These are phyloP conservation scores for Fusarium sp. DNA, from an alignment of 2,329 filamentous ascomycete genomes.

Conservation along the genomic window DNA sequence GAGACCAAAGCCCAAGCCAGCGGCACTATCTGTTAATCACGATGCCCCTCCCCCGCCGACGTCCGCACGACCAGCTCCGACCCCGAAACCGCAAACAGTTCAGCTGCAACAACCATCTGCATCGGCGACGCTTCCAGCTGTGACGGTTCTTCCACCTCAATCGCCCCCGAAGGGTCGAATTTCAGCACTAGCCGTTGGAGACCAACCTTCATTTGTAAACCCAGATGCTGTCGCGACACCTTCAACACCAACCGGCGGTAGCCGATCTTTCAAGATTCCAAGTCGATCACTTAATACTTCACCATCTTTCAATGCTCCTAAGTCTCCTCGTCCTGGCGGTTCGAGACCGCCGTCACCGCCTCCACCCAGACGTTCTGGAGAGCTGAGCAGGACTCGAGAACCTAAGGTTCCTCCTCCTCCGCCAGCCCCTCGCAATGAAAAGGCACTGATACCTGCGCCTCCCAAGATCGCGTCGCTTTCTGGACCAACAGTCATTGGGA, in stretches of 20 bases:
- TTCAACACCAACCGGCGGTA: constrained; percentile 55
- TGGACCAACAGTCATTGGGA: constrained; percentile 27
- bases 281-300: constrained; percentile 67
- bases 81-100: constrained; percentile 40
- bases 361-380: constrained; percentile 71
- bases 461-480: constrained; percentile 32
- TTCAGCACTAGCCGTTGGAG: constrained; percentile 51
- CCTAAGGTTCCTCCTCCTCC: constrained; percentile 68
- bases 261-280: constrained; percentile 65
- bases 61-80: constrained; percentile 42
- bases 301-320: constrained; percentile 49
- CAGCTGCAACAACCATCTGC: constrained; percentile 38
- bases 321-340: constrained; percentile 60
- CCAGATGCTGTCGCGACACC: constrained; percentile 58
- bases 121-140: constrained; percentile 66
- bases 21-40: constrained; percentile 37
- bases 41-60: constrained; percentile 40
- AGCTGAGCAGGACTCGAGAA: constrained; percentile 64
- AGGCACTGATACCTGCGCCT: constrained; percentile 58
- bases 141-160: constrained; percentile 76
- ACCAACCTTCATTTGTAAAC: constrained; percentile 61
- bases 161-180: constrained; percentile 70
- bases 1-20: constrained; percentile 46
- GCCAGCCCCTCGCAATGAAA: constrained; percentile 83
- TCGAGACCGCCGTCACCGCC: constrained; percentile 72